Conservation (phyloP, 306 rosid species). For the Rubus parviflorus region DNA sequence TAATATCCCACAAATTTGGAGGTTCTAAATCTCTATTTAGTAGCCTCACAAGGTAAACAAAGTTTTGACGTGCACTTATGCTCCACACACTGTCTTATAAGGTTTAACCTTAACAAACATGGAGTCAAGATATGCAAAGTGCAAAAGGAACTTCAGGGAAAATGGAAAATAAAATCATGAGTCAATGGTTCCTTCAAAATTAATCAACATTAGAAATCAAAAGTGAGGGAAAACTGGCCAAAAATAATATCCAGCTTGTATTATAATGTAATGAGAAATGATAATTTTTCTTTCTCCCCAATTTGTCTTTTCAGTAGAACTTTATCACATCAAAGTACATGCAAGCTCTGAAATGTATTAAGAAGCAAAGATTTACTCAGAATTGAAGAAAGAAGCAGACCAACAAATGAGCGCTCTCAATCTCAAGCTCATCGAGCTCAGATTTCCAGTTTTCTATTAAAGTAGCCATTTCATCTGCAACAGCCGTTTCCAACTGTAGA, state of each 20-base stretch:
- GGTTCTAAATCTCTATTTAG: too few relatives aligned
- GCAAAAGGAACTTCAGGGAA: too few relatives aligned
- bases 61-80: neutral
- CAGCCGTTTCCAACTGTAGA: slow-evolving; percentile 76
- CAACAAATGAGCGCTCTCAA: slow-evolving; percentile 82
- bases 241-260: neutral
- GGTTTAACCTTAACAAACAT: neutral
- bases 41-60: too few relatives aligned
- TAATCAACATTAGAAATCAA: neutral
- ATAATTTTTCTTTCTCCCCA: neutral
- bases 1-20: neutral
- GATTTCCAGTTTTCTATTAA: slow-evolving; percentile 76
- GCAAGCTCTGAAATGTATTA: slow-evolving; percentile 8
- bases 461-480: slow-evolving; percentile 80
- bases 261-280: neutral
- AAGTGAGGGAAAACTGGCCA: neutral
- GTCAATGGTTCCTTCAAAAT: too few relatives aligned
- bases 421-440: slow-evolving; percentile 84
- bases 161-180: too few relatives aligned
- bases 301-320: neutral
- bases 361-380: slow-evolving; percentile 31
- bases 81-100: neutral
- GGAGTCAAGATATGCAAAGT: too few relatives aligned
- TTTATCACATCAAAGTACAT: slow-evolving; percentile 14
- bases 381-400: slow-evolving; percentile 55